Evolutionary conservation across 345 rosid genomes (phyloP), one percentile per base, ranked within the genome.

Genomic region (Brassica nigra): DNA sequence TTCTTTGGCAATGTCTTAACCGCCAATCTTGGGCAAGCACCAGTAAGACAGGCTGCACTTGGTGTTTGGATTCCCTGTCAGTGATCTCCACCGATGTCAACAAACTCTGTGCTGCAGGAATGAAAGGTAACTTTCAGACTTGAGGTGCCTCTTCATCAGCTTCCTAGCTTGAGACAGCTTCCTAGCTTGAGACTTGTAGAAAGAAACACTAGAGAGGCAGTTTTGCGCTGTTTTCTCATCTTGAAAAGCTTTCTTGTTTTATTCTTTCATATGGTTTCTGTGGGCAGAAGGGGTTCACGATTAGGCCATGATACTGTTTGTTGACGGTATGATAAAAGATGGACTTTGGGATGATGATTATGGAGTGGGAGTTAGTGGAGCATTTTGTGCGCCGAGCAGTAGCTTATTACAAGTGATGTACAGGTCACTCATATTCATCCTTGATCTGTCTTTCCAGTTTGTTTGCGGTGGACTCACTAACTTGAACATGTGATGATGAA

Each of bases 1-100:
- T 86, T 89, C 87, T 89, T 95, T 34, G 99, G 98, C 55, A 95
- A 95, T 84, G 99, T 95, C 75, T 90, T 91, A 55, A 89, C 89
- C 66, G 98, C 97, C 69, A 92, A 95, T 87, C 86, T 95, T 72
- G 99, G 98, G 28, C 99, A 92, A 84, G 98, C 99, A 85, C 98
- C 98, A 36, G 98, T 98, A 71, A 90, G 98, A 78, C 99, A 95
- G 82, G 99, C 98, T 69, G 94, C 99, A 30, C 78, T 95, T 76
- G 99, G 94, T 57, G 97, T 98, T 1, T 93, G 97, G 47, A 87
- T 95, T 69, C 95, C 97, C 33, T 81, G 91, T 91, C 98, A 0
- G 98, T 89, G 6, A 57, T 90, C 79, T 95, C 97, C 83, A 95
- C 96, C 71, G 90, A 96, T 71, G 83, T 95, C 57, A 91, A 95